Base-by-base conservation (phyloP, 306 rosid species). In the Citrullus colocynthis region DNA sequence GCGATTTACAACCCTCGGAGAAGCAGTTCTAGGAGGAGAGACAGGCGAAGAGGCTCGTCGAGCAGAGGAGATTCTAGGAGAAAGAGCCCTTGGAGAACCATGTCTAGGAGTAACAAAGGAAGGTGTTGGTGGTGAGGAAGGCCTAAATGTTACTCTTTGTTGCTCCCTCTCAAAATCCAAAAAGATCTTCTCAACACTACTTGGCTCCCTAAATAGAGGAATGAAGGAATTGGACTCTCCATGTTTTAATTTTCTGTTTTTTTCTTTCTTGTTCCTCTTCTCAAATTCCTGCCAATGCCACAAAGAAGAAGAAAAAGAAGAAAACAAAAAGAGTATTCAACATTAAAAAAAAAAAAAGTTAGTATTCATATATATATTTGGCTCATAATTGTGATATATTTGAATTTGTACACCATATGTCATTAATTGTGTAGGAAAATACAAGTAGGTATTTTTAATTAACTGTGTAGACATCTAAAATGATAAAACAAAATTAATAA, bases 81-180 rank as follows among this genome's bases (percentile, higher is more conserved):
- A 83, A 60, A 32, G 36, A 32, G 36, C 41, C 51, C 79, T 54
- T 21, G 82, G 83, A n/a, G 86, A 83, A 60, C 45, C 8, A 18
- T 28, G 65, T 72, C 79, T 83, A 6, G 83, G 83, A 9, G 90
- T 85, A 45, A 76, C 88, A 86, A 83, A 79, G 37, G 97, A 89
- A 7, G 92, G 88, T 1, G 96, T 84, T 86, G 78, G 86, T 4
- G 96, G 90, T 1, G 90, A 78, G 41, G 87, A 85, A 83, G 92
- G 90, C 87, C 97, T 86, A 51, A 87, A 48, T 37, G 79, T 32
- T 62, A 80, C n/a, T 59, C 83, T 74, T 74, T 96, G 97, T 70
- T 96, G 99, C 87, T 92, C 99, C 78, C 93, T 92, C 76, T 96
- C 99, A 36, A 88, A 96, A 77, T 96, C 99, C 51, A 95, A 89